A percentile compares a stretch with the other conserved stretches of the same genome.
These are phyloP conservation scores for Ehretia macrophylla DNA, from an alignment of 257 asterid species.

Conservation along the genomic window DNA sequence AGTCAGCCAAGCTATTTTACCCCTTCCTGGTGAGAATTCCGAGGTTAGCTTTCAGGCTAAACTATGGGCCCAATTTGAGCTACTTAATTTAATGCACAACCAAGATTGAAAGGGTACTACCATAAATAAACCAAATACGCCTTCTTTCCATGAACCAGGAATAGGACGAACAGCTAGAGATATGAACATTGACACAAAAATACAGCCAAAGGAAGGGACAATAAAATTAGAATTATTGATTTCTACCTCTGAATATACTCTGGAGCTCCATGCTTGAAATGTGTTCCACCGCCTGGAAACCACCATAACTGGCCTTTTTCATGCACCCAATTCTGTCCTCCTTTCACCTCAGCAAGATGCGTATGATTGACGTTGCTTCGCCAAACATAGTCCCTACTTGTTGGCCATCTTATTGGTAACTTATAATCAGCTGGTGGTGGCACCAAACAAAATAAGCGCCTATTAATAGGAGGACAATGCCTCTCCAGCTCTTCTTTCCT, in stretches of 20 bases:
- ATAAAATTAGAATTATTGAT: neutral
- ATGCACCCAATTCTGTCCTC: slow-evolving; percentile 97
- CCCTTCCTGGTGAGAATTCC: too few relatives aligned
- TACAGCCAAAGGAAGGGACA: neutral
- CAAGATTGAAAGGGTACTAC: too few relatives aligned
- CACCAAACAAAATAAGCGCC: slow-evolving; percentile 79
- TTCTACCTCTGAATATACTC: slow-evolving; percentile 84
- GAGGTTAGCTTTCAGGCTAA: too few relatives aligned
- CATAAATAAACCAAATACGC: too few relatives aligned
- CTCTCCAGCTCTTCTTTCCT: slow-evolving; percentile 86
- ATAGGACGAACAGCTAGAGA: neutral
- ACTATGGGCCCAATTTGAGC: too few relatives aligned
- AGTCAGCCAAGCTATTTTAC: too few relatives aligned
- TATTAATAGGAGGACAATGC: slow-evolving; percentile 71
- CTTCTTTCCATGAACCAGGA: too few relatives aligned
- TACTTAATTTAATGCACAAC: too few relatives aligned
- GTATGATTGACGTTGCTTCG: slow-evolving; percentile 90
- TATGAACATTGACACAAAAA: neutral
- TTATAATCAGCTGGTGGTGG: slow-evolving; percentile 92
- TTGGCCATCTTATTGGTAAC: slow-evolving; percentile 88
- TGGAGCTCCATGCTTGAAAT: slow-evolving; percentile 91
- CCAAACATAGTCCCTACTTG: slow-evolving; percentile 87
- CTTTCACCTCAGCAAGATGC: slow-evolving; percentile 83
- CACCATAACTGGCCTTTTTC: slow-evolving; percentile 75
- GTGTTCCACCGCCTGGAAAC: slow-evolving; percentile 99